Percentiles rank a stretch among this genome's conserved stretches.
phyloP scores from a whole-genome alignment of 2,329 filamentous ascomycete genomes.

The Trichoderma pleuroti region DNA sequence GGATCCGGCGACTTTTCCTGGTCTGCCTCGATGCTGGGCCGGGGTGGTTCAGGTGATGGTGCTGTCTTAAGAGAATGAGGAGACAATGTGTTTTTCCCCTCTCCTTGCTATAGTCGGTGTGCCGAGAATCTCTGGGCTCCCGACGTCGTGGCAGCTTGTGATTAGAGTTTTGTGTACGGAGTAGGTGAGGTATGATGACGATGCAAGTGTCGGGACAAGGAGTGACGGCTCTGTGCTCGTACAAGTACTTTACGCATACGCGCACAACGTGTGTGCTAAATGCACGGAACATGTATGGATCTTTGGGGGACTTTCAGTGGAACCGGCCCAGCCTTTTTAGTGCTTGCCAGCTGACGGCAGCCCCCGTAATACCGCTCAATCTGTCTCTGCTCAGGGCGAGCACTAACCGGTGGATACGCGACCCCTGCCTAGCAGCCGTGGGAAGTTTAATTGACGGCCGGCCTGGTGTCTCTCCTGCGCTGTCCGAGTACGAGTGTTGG shows the following conservation, averaged over 20 bases:
- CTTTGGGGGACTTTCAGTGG: slow-evolving; percentile 16
- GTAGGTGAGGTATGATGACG: not conserved
- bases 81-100: not conserved
- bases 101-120: not conserved
- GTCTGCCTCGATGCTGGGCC: not conserved
- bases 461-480: not conserved
- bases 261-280: not conserved
- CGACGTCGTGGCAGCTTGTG: not conserved
- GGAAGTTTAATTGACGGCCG: not conserved
- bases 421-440: not conserved
- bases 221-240: not conserved
- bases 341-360: slow-evolving; percentile 1
- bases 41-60: not conserved
- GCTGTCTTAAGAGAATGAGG: not conserved
- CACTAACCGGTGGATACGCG: not conserved
- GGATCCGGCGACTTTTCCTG: not conserved
- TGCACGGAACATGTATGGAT: not conserved
- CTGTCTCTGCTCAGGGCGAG: slow-evolving; percentile 2
- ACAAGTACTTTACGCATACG: not conserved
- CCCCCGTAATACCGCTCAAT: slow-evolving; percentile 5
- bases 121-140: not conserved
- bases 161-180: not conserved
- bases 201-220: slow-evolving; percentile 2
- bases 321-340: slow-evolving; percentile 7
- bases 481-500: slow-evolving; percentile 6